A percentile compares a stretch with the other conserved stretches of the same genome.
phyloP scores from a whole-genome alignment of 495 filamentous ascomycete species.

The Aspergillus olivimuriae region DNA sequence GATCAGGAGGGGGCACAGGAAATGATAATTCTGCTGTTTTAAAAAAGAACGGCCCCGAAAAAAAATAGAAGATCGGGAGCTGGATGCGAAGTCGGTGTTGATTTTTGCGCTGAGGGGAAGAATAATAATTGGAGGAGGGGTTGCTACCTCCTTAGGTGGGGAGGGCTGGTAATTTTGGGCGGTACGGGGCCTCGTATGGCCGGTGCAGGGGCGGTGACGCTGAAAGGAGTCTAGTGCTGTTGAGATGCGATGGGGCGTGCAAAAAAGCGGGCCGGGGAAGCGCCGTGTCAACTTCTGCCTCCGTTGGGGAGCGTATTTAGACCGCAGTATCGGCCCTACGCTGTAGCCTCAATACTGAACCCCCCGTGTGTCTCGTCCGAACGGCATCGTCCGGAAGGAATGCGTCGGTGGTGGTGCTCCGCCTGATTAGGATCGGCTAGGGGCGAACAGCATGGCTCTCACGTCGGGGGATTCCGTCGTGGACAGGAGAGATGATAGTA shows the following conservation, averaged over 20 bases:
- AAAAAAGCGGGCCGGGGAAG: slow-evolving; percentile 11
- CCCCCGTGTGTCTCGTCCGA: slow-evolving; percentile 1
- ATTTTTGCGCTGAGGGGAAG: neutral
- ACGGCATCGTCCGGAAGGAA: slow-evolving; percentile 1
- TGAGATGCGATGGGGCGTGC: slow-evolving; percentile 13
- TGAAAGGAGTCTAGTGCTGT: slow-evolving; percentile 3
- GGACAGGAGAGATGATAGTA: too few relatives aligned
- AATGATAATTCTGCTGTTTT: too few relatives aligned
- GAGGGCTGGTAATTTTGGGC: too few relatives aligned
- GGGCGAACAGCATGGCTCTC: too few relatives aligned
- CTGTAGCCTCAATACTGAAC: slow-evolving; percentile 22
- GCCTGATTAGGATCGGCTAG: neutral
- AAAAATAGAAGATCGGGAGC: neutral
- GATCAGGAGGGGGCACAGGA: slow-evolving; percentile 6
- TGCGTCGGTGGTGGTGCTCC: neutral
- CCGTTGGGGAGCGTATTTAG: slow-evolving; percentile 20
- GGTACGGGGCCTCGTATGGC: too few relatives aligned
- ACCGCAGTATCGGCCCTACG: slow-evolving; percentile 22
- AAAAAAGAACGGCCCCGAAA: slow-evolving; percentile 4
- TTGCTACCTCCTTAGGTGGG: too few relatives aligned
- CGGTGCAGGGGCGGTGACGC: slow-evolving; percentile 2
- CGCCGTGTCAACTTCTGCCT: slow-evolving; percentile 8
- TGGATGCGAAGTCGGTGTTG: neutral
- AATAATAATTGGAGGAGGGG: neutral
- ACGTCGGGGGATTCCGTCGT: too few relatives aligned